These are phyloP conservation scores for Phytophthora tentaculata DNA, from an alignment of 352 stramenopile genomes.

Conservation along the genomic window DNA sequence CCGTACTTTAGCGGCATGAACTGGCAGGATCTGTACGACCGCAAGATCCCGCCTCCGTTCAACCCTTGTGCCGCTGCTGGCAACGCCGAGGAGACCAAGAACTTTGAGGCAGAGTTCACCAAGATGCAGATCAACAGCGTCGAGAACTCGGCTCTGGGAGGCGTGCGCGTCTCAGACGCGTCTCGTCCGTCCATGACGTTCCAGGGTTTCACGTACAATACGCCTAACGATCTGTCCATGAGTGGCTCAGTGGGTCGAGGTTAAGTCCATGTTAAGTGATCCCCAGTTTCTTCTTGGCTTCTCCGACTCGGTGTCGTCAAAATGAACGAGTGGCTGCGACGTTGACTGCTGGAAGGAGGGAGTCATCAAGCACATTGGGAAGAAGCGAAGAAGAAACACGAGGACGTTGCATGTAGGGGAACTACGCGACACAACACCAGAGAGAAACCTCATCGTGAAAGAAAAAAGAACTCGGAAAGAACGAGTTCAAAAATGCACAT, in stretches of 20 bases:
- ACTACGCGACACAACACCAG: slow-evolving; percentile 18
- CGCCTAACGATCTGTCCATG: slow-evolving; percentile 87
- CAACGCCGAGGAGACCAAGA: slow-evolving; percentile 82
- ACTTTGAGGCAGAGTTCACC: slow-evolving; percentile 92
- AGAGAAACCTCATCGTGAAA: slow-evolving; percentile 10
- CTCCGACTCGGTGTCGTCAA: slow-evolving; percentile 22
- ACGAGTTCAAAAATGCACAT: slow-evolving; percentile 32
- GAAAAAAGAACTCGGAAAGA: slow-evolving; percentile 20
- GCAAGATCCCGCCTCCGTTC: slow-evolving; percentile 85
- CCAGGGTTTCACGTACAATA: slow-evolving; percentile 92
- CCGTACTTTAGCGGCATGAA: slow-evolving; percentile 84
- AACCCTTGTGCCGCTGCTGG: slow-evolving; percentile 76
- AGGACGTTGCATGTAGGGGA: slow-evolving; percentile 33
- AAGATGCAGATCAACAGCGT: slow-evolving; percentile 91
- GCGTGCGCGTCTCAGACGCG: slow-evolving; percentile 73
- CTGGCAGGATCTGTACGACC: slow-evolving; percentile 85
- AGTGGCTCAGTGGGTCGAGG: slow-evolving; percentile 62
- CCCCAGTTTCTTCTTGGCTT: slow-evolving; percentile 9
- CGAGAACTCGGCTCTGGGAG: slow-evolving; percentile 69
- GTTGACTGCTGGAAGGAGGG: slow-evolving; percentile 25
- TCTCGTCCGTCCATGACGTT: slow-evolving; percentile 89
- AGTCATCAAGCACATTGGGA: slow-evolving; percentile 16
- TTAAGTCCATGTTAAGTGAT: slow-evolving; percentile 42
- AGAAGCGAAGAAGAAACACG: slow-evolving; percentile 11
- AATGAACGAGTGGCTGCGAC: slow-evolving; percentile 12